Conservation (phyloP, 1,284 basidiomycete species). For the Neonothopanus nambi region DNA sequence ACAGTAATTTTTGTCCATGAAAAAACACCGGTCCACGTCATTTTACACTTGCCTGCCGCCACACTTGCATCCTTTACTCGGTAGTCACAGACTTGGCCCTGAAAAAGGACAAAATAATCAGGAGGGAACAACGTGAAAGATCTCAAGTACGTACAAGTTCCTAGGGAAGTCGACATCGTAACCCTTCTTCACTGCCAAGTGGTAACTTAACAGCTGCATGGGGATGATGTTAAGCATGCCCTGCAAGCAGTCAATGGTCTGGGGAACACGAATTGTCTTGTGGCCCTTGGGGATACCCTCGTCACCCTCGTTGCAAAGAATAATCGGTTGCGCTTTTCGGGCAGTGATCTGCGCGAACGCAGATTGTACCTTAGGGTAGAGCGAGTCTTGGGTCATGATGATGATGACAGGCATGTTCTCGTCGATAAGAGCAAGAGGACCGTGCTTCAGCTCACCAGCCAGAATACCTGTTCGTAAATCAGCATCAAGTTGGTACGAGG, state of each 20-base stretch:
- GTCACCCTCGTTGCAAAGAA: constrained; percentile 96
- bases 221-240: constrained; percentile 97
- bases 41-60: background rate
- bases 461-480: constrained; percentile 76
- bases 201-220: constrained; percentile 94
- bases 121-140: constrained; percentile 8
- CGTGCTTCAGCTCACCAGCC: constrained; percentile 98
- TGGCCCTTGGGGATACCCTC: constrained; percentile 73
- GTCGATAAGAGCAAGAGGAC: constrained; percentile 95
- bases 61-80: constrained; percentile 55
- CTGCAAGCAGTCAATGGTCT: constrained; percentile 94
- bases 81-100: constrained; percentile 86
- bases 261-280: constrained; percentile 91
- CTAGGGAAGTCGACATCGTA: constrained; percentile 99
- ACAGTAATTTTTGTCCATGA: constrained; percentile 15
- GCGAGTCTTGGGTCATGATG: constrained; percentile 98
- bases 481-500: background rate
- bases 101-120: constrained; percentile 19
- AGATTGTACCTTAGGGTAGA: constrained; percentile 97
- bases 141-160: constrained; percentile 68
- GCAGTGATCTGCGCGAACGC: constrained; percentile 97
- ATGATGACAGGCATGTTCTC: constrained; percentile 99
- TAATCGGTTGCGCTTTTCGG: constrained; percentile 93
- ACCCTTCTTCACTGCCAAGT: constrained; percentile 93
- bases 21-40: background rate